Base-by-base conservation (phyloP, 2,329 filamentous ascomycete species). In the Sordariomycetes sp. region DNA sequence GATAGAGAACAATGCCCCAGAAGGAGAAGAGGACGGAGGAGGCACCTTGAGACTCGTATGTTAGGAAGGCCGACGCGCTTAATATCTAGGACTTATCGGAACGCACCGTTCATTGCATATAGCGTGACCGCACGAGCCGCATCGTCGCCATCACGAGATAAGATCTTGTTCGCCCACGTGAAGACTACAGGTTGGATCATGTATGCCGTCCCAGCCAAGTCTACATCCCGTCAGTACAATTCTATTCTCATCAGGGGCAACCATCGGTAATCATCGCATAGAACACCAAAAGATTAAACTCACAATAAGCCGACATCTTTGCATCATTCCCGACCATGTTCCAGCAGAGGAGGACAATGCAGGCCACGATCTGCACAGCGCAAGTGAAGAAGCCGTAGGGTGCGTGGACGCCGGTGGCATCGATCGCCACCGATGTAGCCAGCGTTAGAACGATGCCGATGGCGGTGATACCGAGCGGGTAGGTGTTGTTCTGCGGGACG, bases 121-220 rank as follows among this genome's bases (percentile, higher is more conserved):
- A 74, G 62, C 4, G 70, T 70, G 2, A 74, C 63, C 5, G 66
- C 69, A 43, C 72, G 62, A 2, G 67, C 64, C 1, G 72, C 70
- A 59, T 75, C 71, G 25, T 74, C 72, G 16, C 71, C 71, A 4
- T 62, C 62, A 1, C 72, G 65, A 56, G 70, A 66, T 0, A 69
- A 64, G 14, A 74, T 70, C 18, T 70, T 65, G 58, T 69, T 75
- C 0, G 72, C 71, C 72, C 72, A 74, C 1, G 67, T 70, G 37
- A 72, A 74, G n/a, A 73, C 57, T 16, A 73, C 62, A 0, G 71
- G 72, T 18, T 74, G 71, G 24, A 73, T 70, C 46, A 72, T 68
- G 53, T 74, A 74, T 8, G 70, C 69, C 1, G 70, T 71, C 1
- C 71, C 72, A n/a, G 70, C 67, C 11, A 72, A 61, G 61, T 62